Conservation (phyloP, 1,284 basidiomycete species). For the Cryptococcus sp. region DNA sequence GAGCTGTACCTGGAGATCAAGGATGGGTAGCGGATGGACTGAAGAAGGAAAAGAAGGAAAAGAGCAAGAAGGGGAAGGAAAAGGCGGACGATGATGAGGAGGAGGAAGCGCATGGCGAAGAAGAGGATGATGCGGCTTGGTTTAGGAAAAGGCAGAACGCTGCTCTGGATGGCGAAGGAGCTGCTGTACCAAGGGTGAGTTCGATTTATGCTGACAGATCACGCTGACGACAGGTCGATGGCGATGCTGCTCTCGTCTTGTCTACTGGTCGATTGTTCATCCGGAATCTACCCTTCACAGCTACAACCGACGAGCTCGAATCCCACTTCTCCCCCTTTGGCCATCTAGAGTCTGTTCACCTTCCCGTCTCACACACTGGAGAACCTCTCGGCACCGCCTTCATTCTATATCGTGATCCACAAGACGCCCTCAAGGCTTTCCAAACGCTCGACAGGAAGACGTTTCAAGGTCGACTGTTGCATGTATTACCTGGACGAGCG, state of each 20-base stretch:
- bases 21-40: conserved; percentile 32
- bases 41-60: conserved; percentile 51
- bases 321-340: conserved; percentile 69
- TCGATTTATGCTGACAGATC: conserved; percentile 22
- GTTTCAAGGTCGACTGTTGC: conserved; percentile 87
- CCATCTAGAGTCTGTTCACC: conserved; percentile 71
- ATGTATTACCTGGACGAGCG: conserved; percentile 67
- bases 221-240: conserved; percentile 16
- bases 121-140: conserved; percentile 64
- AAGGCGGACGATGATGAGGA: conserved; percentile 21
- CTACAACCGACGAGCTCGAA: conserved; percentile 66
- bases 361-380: conserved; percentile 69
- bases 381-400: conserved; percentile 69
- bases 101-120: conserved; percentile 34
- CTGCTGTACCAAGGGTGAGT: conserved; percentile 7
- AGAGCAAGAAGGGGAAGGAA: conserved; percentile 62
- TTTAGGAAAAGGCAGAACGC: conserved; percentile 53
- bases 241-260: conserved; percentile 59
- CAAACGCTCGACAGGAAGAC: conserved; percentile 73
- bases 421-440: conserved; percentile 69
- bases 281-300: conserved; percentile 82
- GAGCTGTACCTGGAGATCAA: conserved; percentile 25
- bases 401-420: conserved; percentile 63
- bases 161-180: conserved; percentile 21
- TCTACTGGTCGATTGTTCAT: conserved; percentile 79